These are phyloP conservation scores for Alternaria solani DNA, from an alignment of 2,329 filamentous ascomycete genomes.

Conservation along the genomic window DNA sequence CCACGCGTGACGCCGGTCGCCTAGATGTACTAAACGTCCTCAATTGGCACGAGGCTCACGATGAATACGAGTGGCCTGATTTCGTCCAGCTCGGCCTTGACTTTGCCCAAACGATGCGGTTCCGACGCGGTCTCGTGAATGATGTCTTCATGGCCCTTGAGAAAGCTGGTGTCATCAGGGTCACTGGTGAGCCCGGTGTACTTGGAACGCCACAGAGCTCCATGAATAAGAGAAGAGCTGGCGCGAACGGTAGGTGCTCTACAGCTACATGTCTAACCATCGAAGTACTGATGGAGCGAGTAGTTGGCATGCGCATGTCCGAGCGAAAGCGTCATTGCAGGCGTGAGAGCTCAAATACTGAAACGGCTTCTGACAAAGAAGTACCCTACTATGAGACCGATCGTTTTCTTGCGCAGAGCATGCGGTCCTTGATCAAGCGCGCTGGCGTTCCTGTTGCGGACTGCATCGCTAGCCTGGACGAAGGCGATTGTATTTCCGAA, in stretches of 20 bases:
- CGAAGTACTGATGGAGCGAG: neutral
- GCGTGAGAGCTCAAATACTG: slow-evolving; percentile 3
- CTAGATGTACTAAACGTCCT: slow-evolving; percentile 17
- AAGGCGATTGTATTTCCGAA: neutral
- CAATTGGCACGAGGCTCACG: slow-evolving; percentile 26
- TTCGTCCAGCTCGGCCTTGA: slow-evolving; percentile 21
- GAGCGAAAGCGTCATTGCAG: slow-evolving; percentile 22
- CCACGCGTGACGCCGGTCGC: neutral
- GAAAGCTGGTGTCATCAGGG: slow-evolving; percentile 11
- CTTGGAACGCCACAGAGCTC: slow-evolving; percentile 7
- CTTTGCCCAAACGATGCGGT: slow-evolving; percentile 26
- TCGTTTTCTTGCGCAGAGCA: slow-evolving; percentile 7
- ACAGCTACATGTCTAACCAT: neutral
- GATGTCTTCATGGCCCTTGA: slow-evolving; percentile 24
- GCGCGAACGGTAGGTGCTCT: neutral
- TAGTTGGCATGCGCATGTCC: slow-evolving; percentile 1
- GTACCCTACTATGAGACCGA: neutral
- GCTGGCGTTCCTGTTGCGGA: neutral
- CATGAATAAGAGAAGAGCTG: neutral
- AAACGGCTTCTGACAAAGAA: neutral
- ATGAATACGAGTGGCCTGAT: slow-evolving; percentile 27
- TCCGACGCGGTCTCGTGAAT: slow-evolving; percentile 24
- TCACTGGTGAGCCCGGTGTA: neutral
- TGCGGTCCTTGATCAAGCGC: slow-evolving; percentile 1
- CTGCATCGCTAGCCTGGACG: neutral